Evolutionary conservation across 306 rosid species (phyloP).

Genomic region (Prinsepia uniflora): DNA sequence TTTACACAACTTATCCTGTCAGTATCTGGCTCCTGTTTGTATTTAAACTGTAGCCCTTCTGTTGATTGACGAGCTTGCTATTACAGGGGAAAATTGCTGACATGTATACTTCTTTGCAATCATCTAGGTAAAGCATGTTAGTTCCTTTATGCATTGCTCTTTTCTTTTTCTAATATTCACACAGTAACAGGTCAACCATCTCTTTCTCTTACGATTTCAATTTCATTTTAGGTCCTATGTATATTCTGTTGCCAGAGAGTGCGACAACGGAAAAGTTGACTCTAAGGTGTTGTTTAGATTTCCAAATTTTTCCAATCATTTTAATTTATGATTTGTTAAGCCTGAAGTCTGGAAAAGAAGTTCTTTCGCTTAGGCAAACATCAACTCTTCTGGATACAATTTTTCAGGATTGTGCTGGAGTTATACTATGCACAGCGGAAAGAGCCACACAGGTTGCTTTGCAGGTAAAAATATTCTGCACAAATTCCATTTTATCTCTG

Average conservation of each 20-base stretch:
- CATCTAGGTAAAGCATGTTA: constrained; percentile 61
- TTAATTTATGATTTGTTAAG: constrained; percentile 3
- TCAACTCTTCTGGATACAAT: constrained; percentile 20
- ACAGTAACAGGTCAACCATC: constrained; percentile 15
- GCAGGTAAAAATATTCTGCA: constrained; percentile 44
- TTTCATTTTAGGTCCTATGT: constrained; percentile 65
- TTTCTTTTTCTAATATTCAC: constrained; percentile 11
- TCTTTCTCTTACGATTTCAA: neutral
- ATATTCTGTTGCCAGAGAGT: constrained; percentile 94
- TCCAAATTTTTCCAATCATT: constrained; percentile 11
- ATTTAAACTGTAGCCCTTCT: constrained; percentile 17
- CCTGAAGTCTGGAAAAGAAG: neutral
- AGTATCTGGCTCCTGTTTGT: neutral
- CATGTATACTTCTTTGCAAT: constrained; percentile 88
- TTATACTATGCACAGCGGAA: constrained; percentile 78
- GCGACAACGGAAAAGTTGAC: constrained; percentile 73
- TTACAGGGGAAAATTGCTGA: constrained; percentile 88
- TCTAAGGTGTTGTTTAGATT: constrained; percentile 54
- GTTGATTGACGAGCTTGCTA: constrained; percentile 23
- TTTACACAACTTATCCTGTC: constrained; percentile 15
- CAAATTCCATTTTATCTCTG: neutral
- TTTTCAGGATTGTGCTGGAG: constrained; percentile 96
- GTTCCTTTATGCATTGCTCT: constrained; percentile 14
- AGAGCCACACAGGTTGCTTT: constrained; percentile 94
- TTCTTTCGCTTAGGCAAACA: neutral